These are phyloP conservation scores for Diaporthe batatas DNA, from an alignment of 2,329 filamentous ascomycete species.

Conservation along the genomic window DNA sequence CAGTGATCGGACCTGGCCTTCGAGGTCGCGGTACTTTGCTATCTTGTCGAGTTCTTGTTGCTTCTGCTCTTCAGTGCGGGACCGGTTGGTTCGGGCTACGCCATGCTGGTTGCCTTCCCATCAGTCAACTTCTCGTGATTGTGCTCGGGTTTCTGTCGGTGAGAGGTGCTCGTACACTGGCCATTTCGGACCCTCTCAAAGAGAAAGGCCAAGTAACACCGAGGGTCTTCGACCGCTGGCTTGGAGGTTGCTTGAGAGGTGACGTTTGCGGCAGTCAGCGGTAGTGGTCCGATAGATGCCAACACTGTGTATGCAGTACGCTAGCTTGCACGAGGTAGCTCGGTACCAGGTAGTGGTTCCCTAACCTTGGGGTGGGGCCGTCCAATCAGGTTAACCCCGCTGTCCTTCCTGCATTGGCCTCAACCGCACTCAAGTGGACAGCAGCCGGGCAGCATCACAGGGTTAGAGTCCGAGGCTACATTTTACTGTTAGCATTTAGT, in stretches of 20 bases:
- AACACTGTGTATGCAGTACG: background rate
- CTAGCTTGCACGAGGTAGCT: background rate
- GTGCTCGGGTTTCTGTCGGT: constrained; percentile 11
- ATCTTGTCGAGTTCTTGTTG: constrained; percentile 82
- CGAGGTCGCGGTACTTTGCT: constrained; percentile 78
- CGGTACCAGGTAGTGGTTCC: background rate
- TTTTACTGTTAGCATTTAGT: no score
- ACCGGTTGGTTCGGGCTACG: constrained; percentile 76
- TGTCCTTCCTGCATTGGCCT: no score
- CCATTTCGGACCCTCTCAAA: constrained; percentile 35
- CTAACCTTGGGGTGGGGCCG: background rate
- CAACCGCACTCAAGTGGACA: no score
- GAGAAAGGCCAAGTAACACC: background rate
- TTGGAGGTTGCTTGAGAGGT: constrained; percentile 4
- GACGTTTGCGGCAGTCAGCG: constrained; percentile 14
- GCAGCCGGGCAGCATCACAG: no score
- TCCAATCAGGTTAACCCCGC: background rate
- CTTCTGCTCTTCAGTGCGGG: constrained; percentile 77
- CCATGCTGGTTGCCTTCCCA: constrained; percentile 75
- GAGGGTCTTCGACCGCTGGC: constrained; percentile 6
- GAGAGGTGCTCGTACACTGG: constrained; percentile 38
- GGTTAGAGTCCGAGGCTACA: no score
- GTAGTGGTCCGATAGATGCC: background rate
- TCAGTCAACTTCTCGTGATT: constrained; percentile 41
- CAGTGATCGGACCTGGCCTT: constrained; percentile 75